phyloP scores from a whole-genome alignment of 805 yeast species.

The Kuraishia hungarica region DNA sequence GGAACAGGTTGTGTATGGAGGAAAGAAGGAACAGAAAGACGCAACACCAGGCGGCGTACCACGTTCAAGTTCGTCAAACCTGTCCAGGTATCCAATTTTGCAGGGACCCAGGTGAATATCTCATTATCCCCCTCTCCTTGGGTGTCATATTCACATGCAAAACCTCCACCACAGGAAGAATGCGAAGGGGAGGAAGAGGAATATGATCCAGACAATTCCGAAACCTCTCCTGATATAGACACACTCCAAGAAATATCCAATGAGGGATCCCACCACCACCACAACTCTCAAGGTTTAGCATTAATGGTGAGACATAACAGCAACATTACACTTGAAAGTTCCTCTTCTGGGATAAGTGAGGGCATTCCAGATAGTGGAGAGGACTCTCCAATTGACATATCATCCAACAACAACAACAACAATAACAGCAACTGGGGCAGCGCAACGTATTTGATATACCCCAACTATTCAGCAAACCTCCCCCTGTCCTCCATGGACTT shows the following conservation, averaged over 20 bases:
- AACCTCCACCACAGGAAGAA: not conserved
- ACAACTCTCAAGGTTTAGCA: not conserved
- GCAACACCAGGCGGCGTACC: not conserved
- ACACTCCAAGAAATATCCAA: not conserved
- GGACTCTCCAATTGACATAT: not conserved
- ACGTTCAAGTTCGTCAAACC: not conserved
- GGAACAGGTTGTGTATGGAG: slow-evolving; percentile 47
- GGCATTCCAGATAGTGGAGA: not conserved
- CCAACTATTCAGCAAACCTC: not conserved
- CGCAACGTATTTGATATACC: not conserved
- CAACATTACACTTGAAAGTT: not conserved
- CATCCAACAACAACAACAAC: too few species aligned
- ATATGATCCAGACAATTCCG: not conserved
- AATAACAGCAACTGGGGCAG: not conserved
- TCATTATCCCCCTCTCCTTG: not conserved
- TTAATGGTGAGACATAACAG: not conserved
- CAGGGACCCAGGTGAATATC: not conserved
- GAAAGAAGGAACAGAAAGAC: not conserved
- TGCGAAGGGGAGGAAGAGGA: too few species aligned
- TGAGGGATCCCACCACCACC: not conserved
- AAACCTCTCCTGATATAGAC: not conserved
- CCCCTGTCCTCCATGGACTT: not conserved
- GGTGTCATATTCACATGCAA: not conserved
- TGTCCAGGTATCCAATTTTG: not conserved
- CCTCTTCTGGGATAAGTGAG: not conserved